Base-by-base conservation (phyloP, 805 yeast genomes). In the Kodamaea sagamina region DNA sequence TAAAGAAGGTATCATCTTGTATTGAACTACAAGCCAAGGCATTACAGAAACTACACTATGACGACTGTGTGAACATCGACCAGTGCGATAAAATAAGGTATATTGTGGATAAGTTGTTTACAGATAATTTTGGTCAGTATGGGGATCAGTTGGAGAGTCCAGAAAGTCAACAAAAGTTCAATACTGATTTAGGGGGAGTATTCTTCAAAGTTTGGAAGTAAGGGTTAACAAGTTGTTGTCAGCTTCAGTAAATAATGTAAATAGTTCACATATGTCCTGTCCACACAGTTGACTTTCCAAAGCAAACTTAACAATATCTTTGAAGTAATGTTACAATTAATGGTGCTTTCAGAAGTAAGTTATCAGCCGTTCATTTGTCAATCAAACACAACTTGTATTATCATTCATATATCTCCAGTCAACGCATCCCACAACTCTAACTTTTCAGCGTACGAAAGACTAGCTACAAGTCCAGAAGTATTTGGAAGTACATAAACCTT, bases 401-500 rank as follows among this genome's bases (percentile, higher is more conserved):
- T n/a, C n/a, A n/a, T n/a, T n/a, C 8, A 21, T 21, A 63, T 47
- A 36, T 56, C 63, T 12, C 42, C 47, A 4, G 57, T 55, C 42
- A 83, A 51, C 9, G 59, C 58, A 10, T 54, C 52, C 89, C 89
- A 84, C 12, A 74, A 49, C 3, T 44, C 52, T 39, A 78, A 53
- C 53, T 81, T 81, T 29, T 68, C 71, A 0, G 61, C 64, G 43
- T 64, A 65, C 21, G 69, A 62, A 54, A 80, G 63, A 49, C 61
- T 62, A 7, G 83, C 73, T 6, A 82, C 90, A 6, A 86, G 60
- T 1, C 92, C 92, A 4, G 89, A 82, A 0, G 90, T 84, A 35
- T 81, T 81, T 2, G 90, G 89, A 19, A 84, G 72, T 4, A 85
- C 89, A 58, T 72, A 81, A 0, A 79, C 57, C 4, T 54, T 44